A percentile compares a stretch with the other conserved stretches of the same genome.
Conservation (phyloP, 2,329 filamentous ascomycete species). For the Fusarium nanum region DNA sequence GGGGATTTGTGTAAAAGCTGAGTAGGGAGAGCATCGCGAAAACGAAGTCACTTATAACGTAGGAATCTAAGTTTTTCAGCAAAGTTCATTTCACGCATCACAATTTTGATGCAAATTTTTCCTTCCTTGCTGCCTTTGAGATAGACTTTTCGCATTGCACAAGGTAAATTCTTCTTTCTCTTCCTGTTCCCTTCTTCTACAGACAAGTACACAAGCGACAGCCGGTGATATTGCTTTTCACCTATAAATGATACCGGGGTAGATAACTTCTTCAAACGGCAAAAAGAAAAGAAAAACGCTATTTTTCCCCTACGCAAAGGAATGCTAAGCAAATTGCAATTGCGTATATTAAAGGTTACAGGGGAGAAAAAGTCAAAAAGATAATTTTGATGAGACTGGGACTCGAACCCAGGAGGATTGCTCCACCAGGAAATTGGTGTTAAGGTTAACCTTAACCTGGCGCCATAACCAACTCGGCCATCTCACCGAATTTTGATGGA, state of each 20-base stretch:
- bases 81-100: background rate
- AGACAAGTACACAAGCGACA: background rate
- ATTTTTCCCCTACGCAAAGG: background rate
- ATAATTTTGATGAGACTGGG: constrained; percentile 27
- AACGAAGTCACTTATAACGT: background rate
- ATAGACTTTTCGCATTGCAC: background rate
- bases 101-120: background rate
- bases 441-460: constrained; percentile 37
- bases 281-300: background rate
- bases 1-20: background rate
- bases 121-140: background rate
- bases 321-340: background rate
- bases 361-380: background rate
- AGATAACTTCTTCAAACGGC: background rate
- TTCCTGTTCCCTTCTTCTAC: background rate
- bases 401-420: constrained; percentile 40
- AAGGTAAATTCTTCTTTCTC: background rate
- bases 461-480: constrained; percentile 40
- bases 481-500: constrained; percentile 24
- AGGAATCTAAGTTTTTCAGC: background rate
- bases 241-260: too few species aligned
- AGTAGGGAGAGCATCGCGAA: background rate
- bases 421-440: constrained; percentile 35
- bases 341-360: constrained; percentile 50
- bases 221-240: background rate